Evolutionary conservation across 1,139 yeast species (phyloP).

Genomic region (Torulaspora pretoriensis): DNA sequence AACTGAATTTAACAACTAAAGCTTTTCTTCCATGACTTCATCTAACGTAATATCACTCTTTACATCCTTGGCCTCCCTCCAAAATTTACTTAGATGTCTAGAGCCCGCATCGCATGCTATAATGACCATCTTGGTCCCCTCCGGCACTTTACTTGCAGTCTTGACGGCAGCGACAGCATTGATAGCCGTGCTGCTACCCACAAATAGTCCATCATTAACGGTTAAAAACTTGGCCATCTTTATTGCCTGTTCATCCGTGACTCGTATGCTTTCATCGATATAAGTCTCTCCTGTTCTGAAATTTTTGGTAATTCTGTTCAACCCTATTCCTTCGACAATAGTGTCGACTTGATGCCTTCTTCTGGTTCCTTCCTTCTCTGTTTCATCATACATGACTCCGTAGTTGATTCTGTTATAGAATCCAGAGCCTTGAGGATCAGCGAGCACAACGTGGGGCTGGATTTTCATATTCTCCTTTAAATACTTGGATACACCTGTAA

Average conservation of each 20-base stretch:
- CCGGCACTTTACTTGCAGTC: constrained; percentile 52
- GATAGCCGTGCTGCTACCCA: constrained; percentile 89
- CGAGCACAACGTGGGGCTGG: constrained; percentile 51
- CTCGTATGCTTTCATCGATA: constrained; percentile 77
- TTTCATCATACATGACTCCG: constrained; percentile 90
- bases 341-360: constrained; percentile 97
- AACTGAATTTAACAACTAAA: not conserved
- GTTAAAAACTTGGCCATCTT: constrained; percentile 84
- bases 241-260: constrained; percentile 73
- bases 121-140: constrained; percentile 75
- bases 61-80: constrained; percentile 59
- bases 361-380: constrained; percentile 88
- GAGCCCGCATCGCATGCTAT: constrained; percentile 91
- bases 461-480: constrained; percentile 50
- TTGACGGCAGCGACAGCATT: constrained; percentile 87
- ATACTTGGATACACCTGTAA: constrained; percentile 66
- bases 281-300: constrained; percentile 64
- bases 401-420: constrained; percentile 75
- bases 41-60: constrained; percentile 33
- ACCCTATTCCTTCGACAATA: constrained; percentile 87
- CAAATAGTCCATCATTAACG: constrained; percentile 79
- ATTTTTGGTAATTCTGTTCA: constrained; percentile 80
- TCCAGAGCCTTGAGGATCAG: constrained; percentile 97
- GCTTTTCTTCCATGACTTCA: constrained; percentile 21
- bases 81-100: constrained; percentile 85